Evolutionary conservation across 805 yeast species (phyloP).

Genomic region (Saturnispora dispora): DNA sequence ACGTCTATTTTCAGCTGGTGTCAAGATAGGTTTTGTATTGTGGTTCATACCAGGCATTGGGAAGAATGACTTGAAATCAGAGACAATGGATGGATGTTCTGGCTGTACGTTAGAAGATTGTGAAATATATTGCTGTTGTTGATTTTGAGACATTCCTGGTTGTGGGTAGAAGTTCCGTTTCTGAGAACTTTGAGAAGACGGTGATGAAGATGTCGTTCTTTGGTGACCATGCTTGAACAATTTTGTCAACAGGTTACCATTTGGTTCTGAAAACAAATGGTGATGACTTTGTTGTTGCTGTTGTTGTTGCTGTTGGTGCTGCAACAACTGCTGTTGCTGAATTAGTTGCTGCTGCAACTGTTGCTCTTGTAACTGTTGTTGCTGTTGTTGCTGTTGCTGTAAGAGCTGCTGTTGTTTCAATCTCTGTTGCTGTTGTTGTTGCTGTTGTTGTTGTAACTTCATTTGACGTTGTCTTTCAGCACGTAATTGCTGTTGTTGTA

Average conservation of each 20-base stretch:
- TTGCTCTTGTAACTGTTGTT: constrained; percentile 4
- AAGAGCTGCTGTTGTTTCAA: constrained; percentile 5
- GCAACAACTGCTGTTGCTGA: constrained; percentile 4
- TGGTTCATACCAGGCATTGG: constrained; percentile 22
- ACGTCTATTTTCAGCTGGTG: constrained; percentile 9
- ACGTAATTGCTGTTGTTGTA: constrained; percentile 8
- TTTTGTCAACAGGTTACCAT: not conserved
- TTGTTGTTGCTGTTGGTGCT: constrained; percentile 6
- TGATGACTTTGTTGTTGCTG: constrained; percentile 2
- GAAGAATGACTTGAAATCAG: constrained; percentile 20
- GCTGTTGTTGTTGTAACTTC: constrained; percentile 9
- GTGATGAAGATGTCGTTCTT: not conserved
- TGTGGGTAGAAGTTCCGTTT: constrained; percentile 2
- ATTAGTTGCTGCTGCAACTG: constrained; percentile 7
- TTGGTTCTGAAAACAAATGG: constrained; percentile 1
- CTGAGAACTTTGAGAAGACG: not conserved
- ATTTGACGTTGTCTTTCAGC: constrained; percentile 7
- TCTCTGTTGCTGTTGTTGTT: constrained; percentile 3
- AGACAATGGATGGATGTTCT: constrained; percentile 1
- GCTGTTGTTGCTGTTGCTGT: constrained; percentile 7
- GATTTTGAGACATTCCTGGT: constrained; percentile 6
- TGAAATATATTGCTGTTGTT: not conserved
- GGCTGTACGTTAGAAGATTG: not conserved
- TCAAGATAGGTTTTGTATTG: constrained; percentile 10
- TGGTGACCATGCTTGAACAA: constrained; percentile 2